A percentile compares a stretch with the other conserved stretches of the same genome.
Conservation (phyloP, 1,284 basidiomycete species). For the Fomitopsis schrenkii region DNA sequence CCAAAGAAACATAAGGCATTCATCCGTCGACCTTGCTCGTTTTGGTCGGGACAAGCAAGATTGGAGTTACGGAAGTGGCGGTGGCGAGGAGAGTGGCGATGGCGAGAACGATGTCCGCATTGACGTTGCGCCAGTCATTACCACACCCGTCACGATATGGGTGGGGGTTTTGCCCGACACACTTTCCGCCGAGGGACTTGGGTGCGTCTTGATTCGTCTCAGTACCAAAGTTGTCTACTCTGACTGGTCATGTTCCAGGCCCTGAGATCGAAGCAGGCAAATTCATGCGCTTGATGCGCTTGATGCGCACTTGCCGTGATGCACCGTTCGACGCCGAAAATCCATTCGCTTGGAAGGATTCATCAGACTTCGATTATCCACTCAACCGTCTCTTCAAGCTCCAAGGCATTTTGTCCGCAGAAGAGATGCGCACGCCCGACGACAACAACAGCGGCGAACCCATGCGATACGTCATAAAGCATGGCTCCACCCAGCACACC, state of each 20-base stretch:
- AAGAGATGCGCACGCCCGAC: neutral
- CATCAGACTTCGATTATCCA: too few relatives aligned
- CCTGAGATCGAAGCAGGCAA: too few relatives aligned
- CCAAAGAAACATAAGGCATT: slow-evolving; percentile 21
- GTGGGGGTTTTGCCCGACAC: slow-evolving; percentile 26
- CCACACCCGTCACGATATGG: slow-evolving; percentile 21
- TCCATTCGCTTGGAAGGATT: too few relatives aligned
- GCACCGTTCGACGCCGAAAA: too few relatives aligned
- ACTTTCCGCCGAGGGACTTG: slow-evolving; percentile 22
- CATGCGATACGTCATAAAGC: slow-evolving; percentile 10
- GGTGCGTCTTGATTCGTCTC: neutral
- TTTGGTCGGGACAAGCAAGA: slow-evolving; percentile 6
- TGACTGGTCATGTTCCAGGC: too few relatives aligned
- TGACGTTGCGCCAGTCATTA: neutral
- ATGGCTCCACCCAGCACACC: slow-evolving; percentile 7
- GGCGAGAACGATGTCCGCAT: too few relatives aligned
- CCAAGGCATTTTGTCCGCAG: too few relatives aligned
- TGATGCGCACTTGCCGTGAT: too few relatives aligned
- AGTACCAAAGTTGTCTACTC: neutral
- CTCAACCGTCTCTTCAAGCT: too few relatives aligned
- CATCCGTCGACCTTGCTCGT: slow-evolving; percentile 33
- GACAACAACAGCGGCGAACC: slow-evolving; percentile 10
- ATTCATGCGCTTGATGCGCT: too few relatives aligned
- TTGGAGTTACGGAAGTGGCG: too few relatives aligned
- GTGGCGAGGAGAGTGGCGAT: too few relatives aligned